Conservation (phyloP, 2,329 filamentous ascomycete species). For the Talaromyces pinophilus region DNA sequence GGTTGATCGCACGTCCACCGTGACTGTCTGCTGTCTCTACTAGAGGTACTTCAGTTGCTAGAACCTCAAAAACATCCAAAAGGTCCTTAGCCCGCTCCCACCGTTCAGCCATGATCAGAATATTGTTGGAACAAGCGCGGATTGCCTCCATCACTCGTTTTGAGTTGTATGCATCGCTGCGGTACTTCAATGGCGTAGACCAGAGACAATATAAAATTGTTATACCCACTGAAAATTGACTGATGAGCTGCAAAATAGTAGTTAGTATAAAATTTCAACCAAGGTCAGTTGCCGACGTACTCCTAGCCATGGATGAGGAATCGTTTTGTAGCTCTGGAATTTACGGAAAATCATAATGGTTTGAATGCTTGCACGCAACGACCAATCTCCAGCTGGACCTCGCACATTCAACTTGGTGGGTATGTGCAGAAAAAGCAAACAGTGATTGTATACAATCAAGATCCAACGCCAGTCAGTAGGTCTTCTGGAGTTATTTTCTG, state of each 20-base stretch:
- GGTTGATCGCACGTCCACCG: not conserved
- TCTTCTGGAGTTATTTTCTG: not conserved
- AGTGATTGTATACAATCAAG: slow-evolving; percentile 6
- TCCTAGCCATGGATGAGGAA: slow-evolving; percentile 12
- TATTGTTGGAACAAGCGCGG: slow-evolving; percentile 11
- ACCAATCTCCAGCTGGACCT: slow-evolving; percentile 8
- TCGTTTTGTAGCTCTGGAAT: slow-evolving; percentile 6
- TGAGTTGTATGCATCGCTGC: slow-evolving; percentile 8
- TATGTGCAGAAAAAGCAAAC: slow-evolving; percentile 1
- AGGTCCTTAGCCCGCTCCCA: slow-evolving; percentile 8
- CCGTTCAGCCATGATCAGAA: not conserved
- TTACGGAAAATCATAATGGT: slow-evolving; percentile 6
- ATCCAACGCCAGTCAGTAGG: slow-evolving; percentile 12
- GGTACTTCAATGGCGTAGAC: not conserved
- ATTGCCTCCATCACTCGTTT: slow-evolving; percentile 1
- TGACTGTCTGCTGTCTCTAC: not conserved
- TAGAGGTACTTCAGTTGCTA: not conserved
- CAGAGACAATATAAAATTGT: not conserved
- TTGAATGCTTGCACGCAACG: slow-evolving; percentile 7
- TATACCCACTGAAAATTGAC: not conserved
- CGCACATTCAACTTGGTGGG: slow-evolving; percentile 6
- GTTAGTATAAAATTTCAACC: not conserved
- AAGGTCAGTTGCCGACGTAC: not conserved
- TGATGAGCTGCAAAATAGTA: not conserved
- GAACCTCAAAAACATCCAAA: not conserved